Percentiles rank a stretch among this genome's conserved stretches.
phyloP scores from a whole-genome alignment of 2,329 filamentous ascomycete species.

The Lasiodiplodia theobromae region DNA sequence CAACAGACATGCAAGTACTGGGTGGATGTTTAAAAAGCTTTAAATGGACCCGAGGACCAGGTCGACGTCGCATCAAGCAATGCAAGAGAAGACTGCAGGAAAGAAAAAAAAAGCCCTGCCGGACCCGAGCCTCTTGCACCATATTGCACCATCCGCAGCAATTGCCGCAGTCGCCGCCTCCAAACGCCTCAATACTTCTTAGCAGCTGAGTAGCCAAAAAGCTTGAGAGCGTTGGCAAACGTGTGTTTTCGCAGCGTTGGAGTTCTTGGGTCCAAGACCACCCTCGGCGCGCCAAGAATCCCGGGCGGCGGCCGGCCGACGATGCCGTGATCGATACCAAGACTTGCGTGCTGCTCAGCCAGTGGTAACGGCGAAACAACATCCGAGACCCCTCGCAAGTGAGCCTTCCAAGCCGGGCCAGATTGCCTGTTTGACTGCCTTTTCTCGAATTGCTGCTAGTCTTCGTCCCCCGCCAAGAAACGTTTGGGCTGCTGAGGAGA shows the following conservation, averaged over 20 bases:
- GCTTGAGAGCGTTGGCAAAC: constrained; percentile 16
- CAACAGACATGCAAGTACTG: not conserved
- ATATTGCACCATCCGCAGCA: constrained; percentile 24
- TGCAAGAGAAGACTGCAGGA: not conserved
- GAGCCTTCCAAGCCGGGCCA: constrained; percentile 5
- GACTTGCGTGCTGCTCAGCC: constrained; percentile 25
- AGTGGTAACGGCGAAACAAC: not conserved
- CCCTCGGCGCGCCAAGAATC: constrained; percentile 18
- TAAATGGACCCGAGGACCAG: constrained; percentile 10
- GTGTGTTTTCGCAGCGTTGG: not conserved
- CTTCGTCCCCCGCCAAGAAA: not conserved
- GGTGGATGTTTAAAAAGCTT: not conserved
- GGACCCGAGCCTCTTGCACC: constrained; percentile 12
- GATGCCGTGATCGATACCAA: constrained; percentile 25
- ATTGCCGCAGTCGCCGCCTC: constrained; percentile 1
- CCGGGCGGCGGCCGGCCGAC: not conserved
- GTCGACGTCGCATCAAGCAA: constrained; percentile 11
- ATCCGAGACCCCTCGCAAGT: not conserved
- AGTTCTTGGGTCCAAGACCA: not conserved
- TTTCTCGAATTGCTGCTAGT: not conserved
- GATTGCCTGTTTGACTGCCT: constrained; percentile 5
- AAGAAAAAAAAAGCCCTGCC: constrained; percentile 8
- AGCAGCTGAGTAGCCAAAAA: constrained; percentile 18
- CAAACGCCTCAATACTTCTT: not conserved
- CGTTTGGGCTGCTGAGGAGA: constrained; percentile 3